Conservation (phyloP, 768 basidiomycete species). For the Steccherinum ochraceum region DNA sequence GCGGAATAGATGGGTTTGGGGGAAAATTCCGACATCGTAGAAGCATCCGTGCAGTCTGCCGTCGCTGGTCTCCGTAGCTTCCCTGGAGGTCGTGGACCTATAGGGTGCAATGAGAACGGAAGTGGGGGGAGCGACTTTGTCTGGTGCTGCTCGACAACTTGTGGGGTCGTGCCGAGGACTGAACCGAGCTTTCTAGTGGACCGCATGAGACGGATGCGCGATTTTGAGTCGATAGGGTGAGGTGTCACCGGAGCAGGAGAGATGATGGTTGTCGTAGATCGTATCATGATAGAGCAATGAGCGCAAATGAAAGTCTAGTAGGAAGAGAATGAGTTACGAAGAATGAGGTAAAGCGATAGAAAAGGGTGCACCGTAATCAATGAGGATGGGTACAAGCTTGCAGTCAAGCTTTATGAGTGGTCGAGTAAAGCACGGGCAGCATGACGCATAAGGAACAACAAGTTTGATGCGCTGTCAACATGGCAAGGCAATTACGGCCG, state of each 20-base stretch:
- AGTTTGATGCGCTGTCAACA: too few species aligned
- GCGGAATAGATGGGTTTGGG: background rate
- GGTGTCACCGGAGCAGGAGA: constrained; percentile 6
- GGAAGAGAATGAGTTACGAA: background rate
- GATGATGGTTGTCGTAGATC: background rate
- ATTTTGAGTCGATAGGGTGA: constrained; percentile 5
- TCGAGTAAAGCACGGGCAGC: too few species aligned
- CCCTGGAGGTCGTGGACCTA: background rate
- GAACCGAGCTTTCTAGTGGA: constrained; percentile 10
- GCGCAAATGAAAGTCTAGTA: background rate
- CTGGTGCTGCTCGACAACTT: constrained; percentile 4
- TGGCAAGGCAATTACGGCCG: too few species aligned
- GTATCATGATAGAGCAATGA: background rate
- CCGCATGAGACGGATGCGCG: constrained; percentile 11
- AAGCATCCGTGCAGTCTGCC: too few species aligned
- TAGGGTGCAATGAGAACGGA: background rate
- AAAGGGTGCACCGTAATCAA: too few species aligned
- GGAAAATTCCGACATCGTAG: too few species aligned
- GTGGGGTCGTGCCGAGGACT: constrained; percentile 8
- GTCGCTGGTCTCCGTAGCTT: constrained; percentile 2
- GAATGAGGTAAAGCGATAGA: background rate
- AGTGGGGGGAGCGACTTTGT: background rate
- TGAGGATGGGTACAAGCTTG: too few species aligned
- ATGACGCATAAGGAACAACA: too few species aligned
- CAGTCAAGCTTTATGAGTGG: too few species aligned